Evolutionary conservation across 129 eudicot genomes (phyloP).

Genomic region (Dittrichia graveolens): DNA sequence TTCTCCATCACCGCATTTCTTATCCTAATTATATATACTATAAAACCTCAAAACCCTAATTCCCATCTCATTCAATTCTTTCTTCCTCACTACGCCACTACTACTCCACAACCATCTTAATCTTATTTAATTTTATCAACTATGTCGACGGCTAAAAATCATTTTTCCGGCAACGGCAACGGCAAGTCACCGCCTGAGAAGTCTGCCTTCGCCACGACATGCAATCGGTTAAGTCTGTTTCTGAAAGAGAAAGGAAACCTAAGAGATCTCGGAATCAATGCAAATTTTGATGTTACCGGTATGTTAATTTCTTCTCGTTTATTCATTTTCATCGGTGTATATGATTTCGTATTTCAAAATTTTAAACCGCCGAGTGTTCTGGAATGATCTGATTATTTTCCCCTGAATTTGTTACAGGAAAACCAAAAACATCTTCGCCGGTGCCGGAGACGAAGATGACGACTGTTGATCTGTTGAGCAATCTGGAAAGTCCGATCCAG

Average conservation of each 20-base stretch:
- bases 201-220: constrained; percentile 43
- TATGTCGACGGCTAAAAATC: constrained; percentile 39
- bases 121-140: not conserved
- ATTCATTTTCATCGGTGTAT: not conserved
- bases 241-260: constrained; percentile 58
- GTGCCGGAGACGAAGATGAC: no score
- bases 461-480: constrained; percentile 37
- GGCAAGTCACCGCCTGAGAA: constrained; percentile 37
- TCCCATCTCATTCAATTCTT: not conserved
- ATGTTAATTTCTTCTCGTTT: not conserved
- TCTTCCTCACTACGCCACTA: not conserved
- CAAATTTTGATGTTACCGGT: constrained; percentile 39
- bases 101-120: no score
- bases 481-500: constrained; percentile 20
- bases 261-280: constrained; percentile 36
- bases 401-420: constrained; percentile 33
- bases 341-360: no score
- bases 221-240: constrained; percentile 51
- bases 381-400: not conserved
- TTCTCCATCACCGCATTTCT: not conserved
- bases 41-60: constrained; percentile 6
- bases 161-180: constrained; percentile 3
- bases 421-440: constrained; percentile 14
- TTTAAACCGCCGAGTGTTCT: no score
- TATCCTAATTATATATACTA: not conserved